Percentiles rank a stretch among this genome's conserved stretches.
These are phyloP conservation scores for Berberis vulgaris DNA, from an alignment of 164 flowering plant genomes.

Conservation along the genomic window DNA sequence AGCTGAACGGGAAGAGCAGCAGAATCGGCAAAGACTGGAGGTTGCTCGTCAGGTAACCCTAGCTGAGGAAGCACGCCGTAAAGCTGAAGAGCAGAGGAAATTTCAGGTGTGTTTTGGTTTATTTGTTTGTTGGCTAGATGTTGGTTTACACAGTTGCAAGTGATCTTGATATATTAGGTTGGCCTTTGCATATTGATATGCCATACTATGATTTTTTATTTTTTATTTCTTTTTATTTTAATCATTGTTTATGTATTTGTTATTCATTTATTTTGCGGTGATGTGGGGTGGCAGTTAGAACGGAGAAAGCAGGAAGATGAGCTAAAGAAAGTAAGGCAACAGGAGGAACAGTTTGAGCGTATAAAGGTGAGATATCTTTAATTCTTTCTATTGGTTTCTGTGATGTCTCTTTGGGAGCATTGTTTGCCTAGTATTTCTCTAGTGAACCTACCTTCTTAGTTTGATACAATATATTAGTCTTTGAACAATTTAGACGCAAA, in stretches of 20 bases:
- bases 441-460: no score
- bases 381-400: neutral
- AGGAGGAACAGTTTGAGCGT: conserved; percentile 73
- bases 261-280: neutral
- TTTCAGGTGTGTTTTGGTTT: conserved; percentile 42
- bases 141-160: neutral
- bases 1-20: conserved; percentile 89
- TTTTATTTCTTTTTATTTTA: neutral
- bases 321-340: conserved; percentile 67
- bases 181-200: neutral
- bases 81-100: conserved; percentile 88
- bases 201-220: neutral
- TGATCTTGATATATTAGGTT: neutral
- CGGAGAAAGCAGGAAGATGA: conserved; percentile 92
- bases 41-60: conserved; percentile 73
- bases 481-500: no score
- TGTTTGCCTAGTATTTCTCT: no score
- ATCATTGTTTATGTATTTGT: neutral
- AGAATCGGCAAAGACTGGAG: conserved; percentile 69
- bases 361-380: conserved; percentile 44
- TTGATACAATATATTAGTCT: no score
- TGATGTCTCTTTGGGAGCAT: neutral
- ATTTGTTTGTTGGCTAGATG: neutral
- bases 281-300: conserved; percentile 50
- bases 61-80: conserved; percentile 92